phyloP scores from a whole-genome alignment of 192 early-diverging fungal genomes.

The Backusella tarrabulga region DNA sequence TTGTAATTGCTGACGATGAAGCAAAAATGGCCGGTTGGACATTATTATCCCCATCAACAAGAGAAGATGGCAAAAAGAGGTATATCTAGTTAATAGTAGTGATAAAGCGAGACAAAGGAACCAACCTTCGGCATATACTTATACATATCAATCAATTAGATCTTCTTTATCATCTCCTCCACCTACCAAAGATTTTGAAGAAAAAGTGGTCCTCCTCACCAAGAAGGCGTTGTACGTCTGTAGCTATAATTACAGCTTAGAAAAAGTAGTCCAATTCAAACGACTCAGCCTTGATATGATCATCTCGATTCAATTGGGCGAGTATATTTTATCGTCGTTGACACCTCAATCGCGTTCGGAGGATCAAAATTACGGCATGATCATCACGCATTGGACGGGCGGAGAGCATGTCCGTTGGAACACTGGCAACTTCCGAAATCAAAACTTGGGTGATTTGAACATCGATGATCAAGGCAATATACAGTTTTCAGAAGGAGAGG shows the following conservation, averaged over 20 bases:
- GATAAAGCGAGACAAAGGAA: too few species aligned
- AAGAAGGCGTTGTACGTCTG: slow-evolving; percentile 67
- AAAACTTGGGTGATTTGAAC: slow-evolving; percentile 30
- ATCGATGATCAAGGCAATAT: background rate
- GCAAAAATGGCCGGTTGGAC: slow-evolving; percentile 60
- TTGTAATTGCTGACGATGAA: slow-evolving; percentile 68
- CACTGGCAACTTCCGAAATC: slow-evolving; percentile 48
- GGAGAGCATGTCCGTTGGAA: slow-evolving; percentile 53
- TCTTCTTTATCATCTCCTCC: background rate
- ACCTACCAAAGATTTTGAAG: slow-evolving; percentile 44
- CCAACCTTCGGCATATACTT: too few species aligned
- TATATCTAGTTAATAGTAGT: slow-evolving; percentile 18
- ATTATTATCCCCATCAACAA: slow-evolving; percentile 47
- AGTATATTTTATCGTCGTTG: slow-evolving; percentile 43
- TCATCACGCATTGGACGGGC: slow-evolving; percentile 39
- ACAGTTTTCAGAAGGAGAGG: background rate
- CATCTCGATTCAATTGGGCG: slow-evolving; percentile 53
- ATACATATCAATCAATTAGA: background rate
- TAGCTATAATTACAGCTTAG: slow-evolving; percentile 64
- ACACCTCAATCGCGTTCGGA: slow-evolving; percentile 30
- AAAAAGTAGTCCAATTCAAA: slow-evolving; percentile 65
- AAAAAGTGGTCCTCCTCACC: slow-evolving; percentile 67
- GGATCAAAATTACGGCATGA: slow-evolving; percentile 53
- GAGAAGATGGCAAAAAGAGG: slow-evolving; percentile 43
- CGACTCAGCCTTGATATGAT: slow-evolving; percentile 58